A percentile compares a stretch with the other conserved stretches of the same genome.
phyloP scores from a whole-genome alignment of 495 filamentous ascomycete genomes.

The Xylaria grammica region DNA sequence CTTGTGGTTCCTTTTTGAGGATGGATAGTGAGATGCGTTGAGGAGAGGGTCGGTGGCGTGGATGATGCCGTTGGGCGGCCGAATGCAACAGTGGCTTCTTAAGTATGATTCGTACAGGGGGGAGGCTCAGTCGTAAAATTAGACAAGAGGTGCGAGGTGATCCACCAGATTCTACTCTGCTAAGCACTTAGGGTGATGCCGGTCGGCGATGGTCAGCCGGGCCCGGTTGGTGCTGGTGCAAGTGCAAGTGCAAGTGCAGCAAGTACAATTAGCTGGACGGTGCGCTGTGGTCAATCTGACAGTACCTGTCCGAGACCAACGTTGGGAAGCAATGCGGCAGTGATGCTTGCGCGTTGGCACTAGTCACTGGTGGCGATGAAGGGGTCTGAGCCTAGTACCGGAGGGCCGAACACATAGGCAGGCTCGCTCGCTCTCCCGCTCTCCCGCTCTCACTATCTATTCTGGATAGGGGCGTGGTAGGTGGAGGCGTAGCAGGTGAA shows the following conservation, averaged over 20 bases:
- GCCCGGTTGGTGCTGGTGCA: slow-evolving; percentile 18
- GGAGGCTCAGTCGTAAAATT: slow-evolving; percentile 31
- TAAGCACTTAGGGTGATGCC: slow-evolving; percentile 13
- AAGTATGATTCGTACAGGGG: slow-evolving; percentile 16
- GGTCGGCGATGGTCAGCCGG: slow-evolving; percentile 21
- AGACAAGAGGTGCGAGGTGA: slow-evolving; percentile 33
- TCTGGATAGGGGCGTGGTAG: not conserved
- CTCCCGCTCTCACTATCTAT: not conserved
- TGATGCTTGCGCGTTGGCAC: slow-evolving; percentile 11
- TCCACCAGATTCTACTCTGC: slow-evolving; percentile 29
- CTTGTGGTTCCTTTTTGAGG: too few relatives aligned
- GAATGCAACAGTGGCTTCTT: slow-evolving; percentile 10
- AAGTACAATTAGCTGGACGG: slow-evolving; percentile 14
- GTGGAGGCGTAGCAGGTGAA: not conserved
- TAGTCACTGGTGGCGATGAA: slow-evolving; percentile 6
- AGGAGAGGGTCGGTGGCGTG: slow-evolving; percentile 18
- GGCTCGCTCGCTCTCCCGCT: too few relatives aligned
- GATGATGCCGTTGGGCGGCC: slow-evolving; percentile 19
- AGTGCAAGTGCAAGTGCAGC: too few relatives aligned
- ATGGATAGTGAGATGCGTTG: too few relatives aligned
- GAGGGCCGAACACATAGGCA: not conserved
- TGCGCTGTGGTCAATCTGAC: slow-evolving; percentile 11
- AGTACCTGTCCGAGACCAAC: not conserved
- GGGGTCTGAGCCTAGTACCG: slow-evolving; percentile 1
- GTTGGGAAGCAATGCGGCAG: slow-evolving; percentile 12